Percentiles rank a stretch among this genome's conserved stretches.
These are phyloP conservation scores for Klebsormidium nitens DNA, from an alignment of 139 green algal genomes.

Conservation along the genomic window DNA sequence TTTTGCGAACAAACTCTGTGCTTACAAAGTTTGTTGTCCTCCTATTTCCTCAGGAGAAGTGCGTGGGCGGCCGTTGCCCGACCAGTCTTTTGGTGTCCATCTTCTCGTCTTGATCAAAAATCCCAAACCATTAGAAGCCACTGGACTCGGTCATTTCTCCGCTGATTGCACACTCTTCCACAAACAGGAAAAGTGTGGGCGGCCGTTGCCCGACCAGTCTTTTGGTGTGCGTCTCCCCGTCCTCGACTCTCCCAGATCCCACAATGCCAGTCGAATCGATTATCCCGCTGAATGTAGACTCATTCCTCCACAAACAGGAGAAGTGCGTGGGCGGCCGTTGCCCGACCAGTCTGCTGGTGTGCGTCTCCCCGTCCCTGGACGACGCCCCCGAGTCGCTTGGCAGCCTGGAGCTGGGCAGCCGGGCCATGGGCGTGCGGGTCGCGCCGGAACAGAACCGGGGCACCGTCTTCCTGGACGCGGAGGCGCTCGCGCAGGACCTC, in stretches of 20 bases:
- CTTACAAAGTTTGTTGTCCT: too few relatives aligned
- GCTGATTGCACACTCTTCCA: too few relatives aligned
- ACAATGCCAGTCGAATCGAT: too few relatives aligned
- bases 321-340: conserved; percentile 23
- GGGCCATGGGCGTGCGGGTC: conserved; percentile 35
- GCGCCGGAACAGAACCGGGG: conserved; percentile 30
- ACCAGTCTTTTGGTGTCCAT: conserved; percentile 28
- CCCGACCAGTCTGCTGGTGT: conserved; percentile 27
- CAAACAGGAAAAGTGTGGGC: conserved; percentile 29
- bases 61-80: conserved; percentile 22
- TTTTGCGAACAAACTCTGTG: too few relatives aligned
- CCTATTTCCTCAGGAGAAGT: too few relatives aligned
- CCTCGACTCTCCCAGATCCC: too few relatives aligned
- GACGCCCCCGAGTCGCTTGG: conserved; percentile 16
- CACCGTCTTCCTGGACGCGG: conserved; percentile 8
- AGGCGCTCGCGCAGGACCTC: conserved; percentile 16
- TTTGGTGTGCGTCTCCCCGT: conserved; percentile 21
- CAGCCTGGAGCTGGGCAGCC: conserved; percentile 36
- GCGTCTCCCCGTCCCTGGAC: conserved; percentile 11
- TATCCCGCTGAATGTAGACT: too few relatives aligned
- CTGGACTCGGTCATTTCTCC: too few relatives aligned
- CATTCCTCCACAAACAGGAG: too few relatives aligned
- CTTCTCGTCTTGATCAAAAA: too few relatives aligned
- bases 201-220: conserved; percentile 26
- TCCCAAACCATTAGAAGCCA: too few relatives aligned